phyloP scores from a whole-genome alignment of 805 yeast genomes.

The Saccharomycopsis synnaedendra region DNA sequence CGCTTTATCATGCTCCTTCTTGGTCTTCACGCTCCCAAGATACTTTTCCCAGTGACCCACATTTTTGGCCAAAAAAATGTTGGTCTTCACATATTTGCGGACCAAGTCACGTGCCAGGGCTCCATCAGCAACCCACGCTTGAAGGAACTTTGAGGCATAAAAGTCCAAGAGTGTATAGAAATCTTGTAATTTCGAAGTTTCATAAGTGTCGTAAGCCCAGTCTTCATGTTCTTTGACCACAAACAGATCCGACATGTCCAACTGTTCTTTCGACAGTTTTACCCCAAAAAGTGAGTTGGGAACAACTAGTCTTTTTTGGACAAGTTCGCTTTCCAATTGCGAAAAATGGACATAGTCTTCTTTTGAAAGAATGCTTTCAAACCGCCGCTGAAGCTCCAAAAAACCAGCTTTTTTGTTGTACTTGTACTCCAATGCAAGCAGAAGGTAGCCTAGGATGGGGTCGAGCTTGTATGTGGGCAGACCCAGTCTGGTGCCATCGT shows the following conservation, averaged over 20 bases:
- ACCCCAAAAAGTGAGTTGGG: background rate
- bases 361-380: background rate
- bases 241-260: background rate
- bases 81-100: background rate
- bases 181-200: background rate
- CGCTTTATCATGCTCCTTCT: background rate
- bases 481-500: background rate
- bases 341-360: background rate
- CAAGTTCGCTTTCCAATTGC: background rate
- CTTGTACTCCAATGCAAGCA: background rate
- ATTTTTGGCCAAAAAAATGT: slow-evolving; percentile 1
- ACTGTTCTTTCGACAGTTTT: background rate
- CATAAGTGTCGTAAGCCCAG: background rate
- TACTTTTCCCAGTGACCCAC: background rate
- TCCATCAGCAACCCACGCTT: background rate
- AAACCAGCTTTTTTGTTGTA: background rate
- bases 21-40: background rate
- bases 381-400: background rate
- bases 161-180: background rate
- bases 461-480: background rate
- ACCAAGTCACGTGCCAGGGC: background rate
- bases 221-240: background rate
- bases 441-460: background rate
- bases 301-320: background rate
- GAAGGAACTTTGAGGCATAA: background rate